A percentile compares a stretch with the other conserved stretches of the same genome.
These are phyloP conservation scores for Isatis tinctoria DNA, from an alignment of 345 rosid species.

Conservation along the genomic window DNA sequence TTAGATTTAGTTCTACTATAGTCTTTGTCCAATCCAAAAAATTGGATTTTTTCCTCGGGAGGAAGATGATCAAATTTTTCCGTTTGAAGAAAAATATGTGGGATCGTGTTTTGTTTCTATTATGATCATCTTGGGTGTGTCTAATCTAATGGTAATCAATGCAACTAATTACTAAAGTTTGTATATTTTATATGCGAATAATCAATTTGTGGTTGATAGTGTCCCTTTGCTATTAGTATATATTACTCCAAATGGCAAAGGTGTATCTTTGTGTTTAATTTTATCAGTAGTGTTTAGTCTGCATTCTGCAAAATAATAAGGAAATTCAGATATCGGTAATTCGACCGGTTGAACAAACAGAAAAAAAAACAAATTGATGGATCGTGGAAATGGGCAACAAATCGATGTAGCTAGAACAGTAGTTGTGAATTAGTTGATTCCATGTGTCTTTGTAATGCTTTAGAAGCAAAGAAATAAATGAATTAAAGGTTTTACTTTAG, in stretches of 20 bases:
- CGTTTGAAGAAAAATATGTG: neutral
- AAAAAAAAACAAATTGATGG: too few species aligned
- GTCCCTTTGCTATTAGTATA: neutral
- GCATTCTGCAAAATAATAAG: neutral
- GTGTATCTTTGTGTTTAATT: neutral
- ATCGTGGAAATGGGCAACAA: conserved; percentile 5
- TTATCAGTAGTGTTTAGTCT: neutral
- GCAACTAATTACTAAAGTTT: neutral
- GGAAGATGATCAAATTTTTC: neutral
- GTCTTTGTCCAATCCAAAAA: neutral
- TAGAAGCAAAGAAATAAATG: conserved; percentile 32
- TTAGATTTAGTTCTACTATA: neutral
- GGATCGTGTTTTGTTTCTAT: neutral
- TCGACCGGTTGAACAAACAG: neutral
- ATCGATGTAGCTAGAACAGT: conserved; percentile 9
- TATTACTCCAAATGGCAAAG: neutral
- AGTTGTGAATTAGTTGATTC: conserved; percentile 24
- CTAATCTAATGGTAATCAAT: neutral
- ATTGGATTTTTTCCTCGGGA: neutral
- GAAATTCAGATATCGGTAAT: neutral
- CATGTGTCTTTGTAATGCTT: conserved; percentile 30
- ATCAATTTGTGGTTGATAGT: neutral
- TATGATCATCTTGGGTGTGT: neutral
- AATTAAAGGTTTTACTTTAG: neutral
- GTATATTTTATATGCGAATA: neutral